These are phyloP conservation scores for Amanita rimosa DNA, from an alignment of 768 basidiomycete genomes.

Conservation along the genomic window DNA sequence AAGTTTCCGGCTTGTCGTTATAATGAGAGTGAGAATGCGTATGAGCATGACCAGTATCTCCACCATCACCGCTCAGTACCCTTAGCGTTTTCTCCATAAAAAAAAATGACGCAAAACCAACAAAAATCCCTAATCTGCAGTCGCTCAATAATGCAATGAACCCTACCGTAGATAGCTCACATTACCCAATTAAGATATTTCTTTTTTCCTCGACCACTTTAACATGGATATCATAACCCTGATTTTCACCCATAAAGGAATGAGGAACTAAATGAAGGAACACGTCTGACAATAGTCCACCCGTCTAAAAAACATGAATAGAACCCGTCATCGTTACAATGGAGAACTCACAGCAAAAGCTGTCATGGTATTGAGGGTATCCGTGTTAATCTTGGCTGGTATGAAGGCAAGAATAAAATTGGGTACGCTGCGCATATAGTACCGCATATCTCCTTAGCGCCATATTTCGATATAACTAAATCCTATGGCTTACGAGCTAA, in stretches of 20 bases:
- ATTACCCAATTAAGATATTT: conserved; percentile 84
- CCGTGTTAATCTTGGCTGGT: conserved; percentile 72
- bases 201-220: conserved; percentile 85
- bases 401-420: conserved; percentile 95
- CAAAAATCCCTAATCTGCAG: conserved; percentile 64
- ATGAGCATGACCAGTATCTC: conserved; percentile 46
- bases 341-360: conserved; percentile 66
- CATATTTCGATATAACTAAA: not conserved
- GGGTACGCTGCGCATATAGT: conserved; percentile 47
- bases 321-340: conserved; percentile 6
- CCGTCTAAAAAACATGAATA: conserved; percentile 41
- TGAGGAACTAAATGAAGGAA: conserved; percentile 89
- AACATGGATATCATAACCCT: conserved; percentile 60
- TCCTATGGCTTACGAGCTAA: conserved; percentile 69
- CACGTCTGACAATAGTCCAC: conserved; percentile 86
- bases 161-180: conserved; percentile 9
- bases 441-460: not conserved
- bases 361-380: conserved; percentile 90
- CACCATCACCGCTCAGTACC: conserved; percentile 57
- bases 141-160: not conserved
- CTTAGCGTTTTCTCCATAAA: conserved; percentile 88
- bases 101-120: conserved; percentile 86
- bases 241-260: conserved; percentile 83
- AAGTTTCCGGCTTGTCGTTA: conserved; percentile 20
- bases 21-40: conserved; percentile 43